Evolutionary conservation across 225 moss, liverwort and hornwort species (phyloP).

Genomic region (Pseudoscleropodium purum): DNA sequence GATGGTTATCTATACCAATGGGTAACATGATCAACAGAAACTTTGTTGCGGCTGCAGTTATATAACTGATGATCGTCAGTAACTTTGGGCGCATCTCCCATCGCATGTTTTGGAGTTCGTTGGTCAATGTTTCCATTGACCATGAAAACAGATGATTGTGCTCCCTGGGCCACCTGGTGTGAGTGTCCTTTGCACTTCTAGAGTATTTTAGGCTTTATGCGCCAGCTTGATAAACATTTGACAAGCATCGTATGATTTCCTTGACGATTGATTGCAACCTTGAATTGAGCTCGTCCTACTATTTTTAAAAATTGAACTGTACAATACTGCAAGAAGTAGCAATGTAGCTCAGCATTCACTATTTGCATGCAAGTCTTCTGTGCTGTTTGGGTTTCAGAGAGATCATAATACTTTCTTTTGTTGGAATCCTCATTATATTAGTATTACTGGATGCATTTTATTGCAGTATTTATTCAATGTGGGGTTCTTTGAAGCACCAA

Average conservation of each 20-base stretch:
- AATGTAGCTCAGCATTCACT: background rate
- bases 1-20: slow-evolving; percentile 24
- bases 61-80: background rate
- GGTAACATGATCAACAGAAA: slow-evolving; percentile 32
- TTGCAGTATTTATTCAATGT: background rate
- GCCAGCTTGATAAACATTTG: background rate
- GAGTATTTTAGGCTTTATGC: background rate
- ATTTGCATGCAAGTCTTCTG: background rate
- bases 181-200: background rate
- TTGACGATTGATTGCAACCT: background rate
- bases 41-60: slow-evolving; percentile 31
- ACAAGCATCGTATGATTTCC: background rate
- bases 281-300: background rate
- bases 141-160: background rate
- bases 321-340: background rate
- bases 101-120: background rate
- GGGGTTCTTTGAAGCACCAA: too few species aligned
- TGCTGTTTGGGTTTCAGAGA: background rate
- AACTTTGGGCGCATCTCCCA: background rate
- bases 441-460: background rate
- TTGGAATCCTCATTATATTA: background rate
- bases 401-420: background rate
- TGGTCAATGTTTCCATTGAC: background rate
- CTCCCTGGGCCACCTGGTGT: background rate
- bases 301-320: background rate